Percentiles rank a stretch among this genome's conserved stretches.
Evolutionary conservation across 2,329 filamentous ascomycete species (phyloP).

Genomic region (Fusarium gaditjirri): DNA sequence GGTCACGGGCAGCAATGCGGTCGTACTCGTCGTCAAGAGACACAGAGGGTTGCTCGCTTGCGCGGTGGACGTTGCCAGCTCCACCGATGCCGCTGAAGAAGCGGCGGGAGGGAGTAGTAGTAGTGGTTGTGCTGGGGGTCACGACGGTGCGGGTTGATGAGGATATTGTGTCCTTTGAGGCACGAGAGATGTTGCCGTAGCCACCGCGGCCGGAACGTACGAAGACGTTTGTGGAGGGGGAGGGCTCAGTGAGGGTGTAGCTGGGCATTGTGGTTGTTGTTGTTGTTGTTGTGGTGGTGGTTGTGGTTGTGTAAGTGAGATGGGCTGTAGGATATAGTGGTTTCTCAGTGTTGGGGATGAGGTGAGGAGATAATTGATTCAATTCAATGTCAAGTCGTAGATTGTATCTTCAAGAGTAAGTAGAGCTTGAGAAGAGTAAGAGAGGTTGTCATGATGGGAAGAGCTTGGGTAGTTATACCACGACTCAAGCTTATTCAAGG

Average conservation of each 20-base stretch:
- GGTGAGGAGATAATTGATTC: not conserved
- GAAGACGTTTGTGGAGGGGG: conserved; percentile 48
- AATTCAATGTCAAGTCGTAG: not conserved
- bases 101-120: conserved; percentile 55
- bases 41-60: conserved; percentile 58
- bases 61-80: conserved; percentile 69
- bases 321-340: conserved; percentile 1
- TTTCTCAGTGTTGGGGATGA: not conserved
- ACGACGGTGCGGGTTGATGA: conserved; percentile 58
- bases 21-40: conserved; percentile 60
- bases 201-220: conserved; percentile 66
- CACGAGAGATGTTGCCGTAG: conserved; percentile 65
- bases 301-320: conserved; percentile 22
- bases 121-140: conserved; percentile 49
- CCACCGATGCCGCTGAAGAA: conserved; percentile 76
- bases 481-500: conserved; percentile 3
- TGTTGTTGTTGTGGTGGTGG: conserved; percentile 18
- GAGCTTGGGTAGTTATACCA: conserved; percentile 40
- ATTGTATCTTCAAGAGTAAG: not conserved
- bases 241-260: conserved; percentile 49
- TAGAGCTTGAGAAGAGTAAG: conserved; percentile 8
- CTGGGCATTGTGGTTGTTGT: conserved; percentile 43
- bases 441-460: conserved; percentile 37
- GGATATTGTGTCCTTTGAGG: conserved; percentile 54
- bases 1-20: conserved; percentile 56